Percentiles rank a stretch among this genome's conserved stretches.
These are phyloP conservation scores for Sporothrix schenckii DNA, from an alignment of 2,329 filamentous ascomycete species.

Conservation along the genomic window DNA sequence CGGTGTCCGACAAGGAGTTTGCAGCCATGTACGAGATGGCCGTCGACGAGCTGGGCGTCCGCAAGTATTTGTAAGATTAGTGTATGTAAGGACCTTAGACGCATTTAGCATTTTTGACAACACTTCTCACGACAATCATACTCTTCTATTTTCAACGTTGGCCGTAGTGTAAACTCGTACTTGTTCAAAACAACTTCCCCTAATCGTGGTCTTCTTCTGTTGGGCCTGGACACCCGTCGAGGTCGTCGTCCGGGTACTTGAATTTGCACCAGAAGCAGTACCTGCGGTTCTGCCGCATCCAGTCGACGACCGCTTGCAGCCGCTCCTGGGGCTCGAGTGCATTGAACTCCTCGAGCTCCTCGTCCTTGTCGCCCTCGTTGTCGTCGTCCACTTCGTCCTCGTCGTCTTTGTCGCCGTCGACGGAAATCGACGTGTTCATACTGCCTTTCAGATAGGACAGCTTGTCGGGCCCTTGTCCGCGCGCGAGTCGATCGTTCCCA, in stretches of 20 bases:
- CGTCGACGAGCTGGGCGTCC: slow-evolving; percentile 41
- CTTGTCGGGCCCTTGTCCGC: slow-evolving; percentile 63
- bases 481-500: slow-evolving; percentile 66
- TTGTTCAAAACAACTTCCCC: neutral
- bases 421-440: slow-evolving; percentile 54
- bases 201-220: slow-evolving; percentile 80
- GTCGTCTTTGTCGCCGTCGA: slow-evolving; percentile 55
- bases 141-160: neutral
- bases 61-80: slow-evolving; percentile 32
- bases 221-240: slow-evolving; percentile 88
- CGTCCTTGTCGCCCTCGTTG: slow-evolving; percentile 74
- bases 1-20: slow-evolving; percentile 35
- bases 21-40: slow-evolving; percentile 36
- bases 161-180: neutral
- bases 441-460: slow-evolving; percentile 42
- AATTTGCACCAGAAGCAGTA: slow-evolving; percentile 99
- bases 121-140: slow-evolving; percentile 20
- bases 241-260: slow-evolving; percentile 68
- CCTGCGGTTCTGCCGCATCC: slow-evolving; percentile 69
- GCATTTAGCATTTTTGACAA: neutral
- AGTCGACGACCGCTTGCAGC: slow-evolving; percentile 65
- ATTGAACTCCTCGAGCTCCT: slow-evolving; percentile 83
- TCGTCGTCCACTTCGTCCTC: slow-evolving; percentile 63
- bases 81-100: neutral
- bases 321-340: slow-evolving; percentile 67